These are phyloP conservation scores for Silene conica DNA, from an alignment of 148 eudicot species.

Conservation along the genomic window DNA sequence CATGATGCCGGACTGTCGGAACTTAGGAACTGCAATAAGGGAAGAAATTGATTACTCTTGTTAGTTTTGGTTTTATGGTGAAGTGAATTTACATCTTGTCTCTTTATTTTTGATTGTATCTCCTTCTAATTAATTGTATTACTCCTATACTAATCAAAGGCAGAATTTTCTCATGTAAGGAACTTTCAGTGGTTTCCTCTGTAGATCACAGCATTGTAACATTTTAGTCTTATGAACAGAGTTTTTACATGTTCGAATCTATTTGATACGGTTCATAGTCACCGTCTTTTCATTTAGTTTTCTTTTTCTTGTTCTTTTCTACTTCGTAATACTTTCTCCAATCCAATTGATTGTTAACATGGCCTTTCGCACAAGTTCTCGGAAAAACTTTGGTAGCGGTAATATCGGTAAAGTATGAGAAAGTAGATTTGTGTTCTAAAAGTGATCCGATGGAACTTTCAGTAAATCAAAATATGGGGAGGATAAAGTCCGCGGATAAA, in stretches of 20 bases:
- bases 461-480: no score
- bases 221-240: slow-evolving; percentile 23
- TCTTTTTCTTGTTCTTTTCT: background rate
- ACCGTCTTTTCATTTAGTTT: background rate
- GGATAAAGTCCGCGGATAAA: no score
- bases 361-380: no score
- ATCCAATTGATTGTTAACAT: background rate
- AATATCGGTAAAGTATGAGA: no score
- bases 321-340: no score
- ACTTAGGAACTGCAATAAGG: background rate
- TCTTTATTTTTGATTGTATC: slow-evolving; percentile 9
- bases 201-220: slow-evolving; percentile 29
- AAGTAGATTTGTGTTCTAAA: no score
- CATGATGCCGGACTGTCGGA: background rate
- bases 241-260: slow-evolving; percentile 10
- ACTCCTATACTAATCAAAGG: slow-evolving; percentile 22
- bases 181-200: slow-evolving; percentile 18
- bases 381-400: no score
- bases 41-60: slow-evolving; percentile 5
- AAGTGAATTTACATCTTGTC: slow-evolving; percentile 15
- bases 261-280: background rate
- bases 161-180: slow-evolving; percentile 17
- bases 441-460: no score
- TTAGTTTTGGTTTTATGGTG: slow-evolving; percentile 8
- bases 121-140: slow-evolving; percentile 32